Base-by-base conservation (phyloP, 2,329 filamentous ascomycete species). In the Teratosphaeria pseudoeucalypti region DNA sequence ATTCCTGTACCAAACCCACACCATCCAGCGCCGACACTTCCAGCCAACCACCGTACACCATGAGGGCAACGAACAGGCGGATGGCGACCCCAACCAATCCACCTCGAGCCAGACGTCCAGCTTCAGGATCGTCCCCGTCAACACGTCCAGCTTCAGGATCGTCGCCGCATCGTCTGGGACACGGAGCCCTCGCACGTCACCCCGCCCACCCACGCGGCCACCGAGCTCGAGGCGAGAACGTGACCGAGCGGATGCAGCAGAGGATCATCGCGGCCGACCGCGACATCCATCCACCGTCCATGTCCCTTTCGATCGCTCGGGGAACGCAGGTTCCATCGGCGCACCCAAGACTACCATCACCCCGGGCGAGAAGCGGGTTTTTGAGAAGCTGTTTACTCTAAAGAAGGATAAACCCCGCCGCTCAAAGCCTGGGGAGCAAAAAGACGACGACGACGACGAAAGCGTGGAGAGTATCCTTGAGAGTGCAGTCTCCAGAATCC, bases 1-100 rank as follows among this genome's bases (percentile, higher is more conserved):
- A 9, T 71, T 71, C 57, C 66, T 71, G n/a, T 71, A 70, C 61
- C 55, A 62, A 32, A 72, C 69, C 3, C 54, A 19, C 37, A 71
- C 68, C n/a, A 69, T 72, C 49, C 60, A 56, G 54, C 60, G 52
- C 9, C 60, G 63, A 49, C 43, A 49, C 43, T 49, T 49, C n/a
- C 43, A n/a, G 3, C 43, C n/a, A n/a, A 6, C n/a, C 43, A 49
- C 9, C 23, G n/a, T 7, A 49, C 2, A 49, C 43, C 43, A 49
- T 19, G 6, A 49, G 3, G 43, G 19, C 12, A 1, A 43, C 5
- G 37, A 43, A 16, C 12, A 43, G 37, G 37, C 37, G 6, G 37
- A 43, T 43, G 5, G 6, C 12, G 5, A 16, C 16, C 11, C 7
- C 12, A 43, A 14, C 12, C 37, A 43, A 12, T 16, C 12, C 16